Evolutionary conservation across 1,139 yeast species (phyloP).

Genomic region (Hyphopichia khmerensis): DNA sequence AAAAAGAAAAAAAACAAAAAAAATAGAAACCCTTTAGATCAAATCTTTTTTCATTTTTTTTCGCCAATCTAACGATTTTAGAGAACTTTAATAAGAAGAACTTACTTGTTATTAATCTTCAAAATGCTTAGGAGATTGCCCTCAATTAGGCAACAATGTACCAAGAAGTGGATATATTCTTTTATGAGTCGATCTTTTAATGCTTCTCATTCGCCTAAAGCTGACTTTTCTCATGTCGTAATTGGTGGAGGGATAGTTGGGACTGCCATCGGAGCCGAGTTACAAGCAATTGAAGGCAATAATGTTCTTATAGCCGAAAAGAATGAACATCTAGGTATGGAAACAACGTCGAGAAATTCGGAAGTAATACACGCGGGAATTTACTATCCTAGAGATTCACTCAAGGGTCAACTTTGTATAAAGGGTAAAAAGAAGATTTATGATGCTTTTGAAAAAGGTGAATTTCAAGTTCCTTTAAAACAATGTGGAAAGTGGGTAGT

Average conservation of each 20-base stretch:
- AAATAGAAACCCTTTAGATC: too few species aligned
- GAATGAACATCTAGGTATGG: constrained; percentile 64
- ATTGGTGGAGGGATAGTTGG: constrained; percentile 93
- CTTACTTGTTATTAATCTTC: too few species aligned
- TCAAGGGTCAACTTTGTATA: constrained; percentile 70
- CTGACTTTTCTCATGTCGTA: constrained; percentile 75
- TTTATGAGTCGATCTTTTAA: neutral
- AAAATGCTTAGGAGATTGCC: neutral
- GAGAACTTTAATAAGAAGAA: too few species aligned
- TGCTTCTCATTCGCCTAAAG: neutral
- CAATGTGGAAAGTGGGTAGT: constrained; percentile 88
- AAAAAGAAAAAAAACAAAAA: too few species aligned
- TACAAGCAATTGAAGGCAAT: constrained; percentile 45
- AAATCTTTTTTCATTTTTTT: too few species aligned
- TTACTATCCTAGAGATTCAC: constrained; percentile 68
- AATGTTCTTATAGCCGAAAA: constrained; percentile 68
- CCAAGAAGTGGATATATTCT: too few species aligned
- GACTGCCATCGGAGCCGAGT: constrained; percentile 72
- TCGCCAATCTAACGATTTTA: too few species aligned
- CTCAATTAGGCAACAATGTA: too few species aligned
- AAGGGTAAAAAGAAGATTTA: constrained; percentile 73
- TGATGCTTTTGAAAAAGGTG: constrained; percentile 38
- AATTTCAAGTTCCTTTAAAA: constrained; percentile 49
- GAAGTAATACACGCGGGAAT: constrained; percentile 93
- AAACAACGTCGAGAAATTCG: constrained; percentile 83